These are phyloP conservation scores for Rhizopus stolonifer DNA, from an alignment of 371 early-diverging fungal species.

Conservation along the genomic window DNA sequence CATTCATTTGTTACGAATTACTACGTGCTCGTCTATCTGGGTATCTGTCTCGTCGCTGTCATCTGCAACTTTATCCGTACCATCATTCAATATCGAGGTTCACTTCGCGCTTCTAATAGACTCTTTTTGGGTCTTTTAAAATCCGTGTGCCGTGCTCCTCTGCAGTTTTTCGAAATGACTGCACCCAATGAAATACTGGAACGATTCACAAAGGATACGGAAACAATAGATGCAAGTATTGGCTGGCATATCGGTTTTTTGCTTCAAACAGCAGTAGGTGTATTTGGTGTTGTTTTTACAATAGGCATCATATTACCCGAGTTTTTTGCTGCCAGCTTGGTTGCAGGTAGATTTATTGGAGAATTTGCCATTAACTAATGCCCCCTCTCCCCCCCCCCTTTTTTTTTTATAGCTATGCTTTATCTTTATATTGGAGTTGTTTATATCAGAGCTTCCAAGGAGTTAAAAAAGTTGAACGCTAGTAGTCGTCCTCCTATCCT, in stretches of 20 bases:
- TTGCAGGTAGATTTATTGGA: conserved; percentile 21
- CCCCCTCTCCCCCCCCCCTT: no score
- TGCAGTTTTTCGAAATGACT: conserved; percentile 87
- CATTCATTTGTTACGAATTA: conserved; percentile 16
- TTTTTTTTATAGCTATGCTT: conserved; percentile 17
- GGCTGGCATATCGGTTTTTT: conserved; percentile 70
- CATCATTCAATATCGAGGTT: conserved; percentile 58
- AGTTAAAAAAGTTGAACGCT: conserved; percentile 54
- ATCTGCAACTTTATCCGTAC: conserved; percentile 50
- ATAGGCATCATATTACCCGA: conserved; percentile 64
- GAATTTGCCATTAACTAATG: no score
- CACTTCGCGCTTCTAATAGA: conserved; percentile 61
- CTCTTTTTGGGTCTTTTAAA: conserved; percentile 60
- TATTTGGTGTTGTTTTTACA: conserved; percentile 69
- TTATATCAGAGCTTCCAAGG: conserved; percentile 60
- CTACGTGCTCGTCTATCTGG: conserved; percentile 37
- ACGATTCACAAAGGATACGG: conserved; percentile 87
- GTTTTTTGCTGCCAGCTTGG: conserved; percentile 48
- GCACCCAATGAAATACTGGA: conserved; percentile 87
- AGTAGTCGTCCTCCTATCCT: conserved; percentile 52
- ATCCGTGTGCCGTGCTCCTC: conserved; percentile 65
- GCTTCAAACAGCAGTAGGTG: conserved; percentile 59
- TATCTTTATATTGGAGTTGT: conserved; percentile 44
- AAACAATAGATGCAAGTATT: conserved; percentile 72
- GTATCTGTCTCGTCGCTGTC: conserved; percentile 31